Evolutionary conservation across 768 basidiomycete genomes (phyloP), one percentile per base, ranked within the genome.

Genomic region (Russula compacta): DNA sequence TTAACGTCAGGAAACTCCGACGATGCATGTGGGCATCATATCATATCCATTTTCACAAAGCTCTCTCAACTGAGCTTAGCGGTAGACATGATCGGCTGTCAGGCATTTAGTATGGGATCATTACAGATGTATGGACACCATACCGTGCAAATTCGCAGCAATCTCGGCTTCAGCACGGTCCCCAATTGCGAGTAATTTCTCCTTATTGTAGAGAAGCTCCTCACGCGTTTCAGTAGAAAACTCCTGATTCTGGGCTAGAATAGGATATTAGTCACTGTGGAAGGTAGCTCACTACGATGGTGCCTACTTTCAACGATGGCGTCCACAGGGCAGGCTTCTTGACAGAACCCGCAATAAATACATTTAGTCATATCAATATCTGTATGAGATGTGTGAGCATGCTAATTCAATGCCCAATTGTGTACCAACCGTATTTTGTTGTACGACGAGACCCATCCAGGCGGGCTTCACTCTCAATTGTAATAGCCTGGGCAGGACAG

Each of bases 331-430:
- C 97, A 99, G 35, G 97, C 97, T 76, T 98, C 97, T 75, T 98
- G 95, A 74, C 97, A 98, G 81, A 98, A 98, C 56, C 97, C 97
- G 75, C 97, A 99, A 79, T 99, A 99, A 70, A 99, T 99, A 76
- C 97, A 98, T 80, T 95, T 98, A 61, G 97, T 99, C 97, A 99
- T 99, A 73, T 99, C 97, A 69, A 98, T 94, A 76, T 98, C 92
- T 95, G 66, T 33, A 55, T 54, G 50, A 42, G 42, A 56, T 29
- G 21, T 24, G 7, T 47, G 15, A 53, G 44, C 11, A 35, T 21
- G 49, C 10, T 14, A 24, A 17, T 15, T 35, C 40, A 2, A 46
- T 21, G 32, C 19, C 19, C 4, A 15, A 21, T 6, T 29, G 36
- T 52, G 33, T 49, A 71, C 82, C 56, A 57, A 89, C 93, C 97